Conservation (phyloP, 2,329 filamentous ascomycete species). For the Beauveria medogensis region DNA sequence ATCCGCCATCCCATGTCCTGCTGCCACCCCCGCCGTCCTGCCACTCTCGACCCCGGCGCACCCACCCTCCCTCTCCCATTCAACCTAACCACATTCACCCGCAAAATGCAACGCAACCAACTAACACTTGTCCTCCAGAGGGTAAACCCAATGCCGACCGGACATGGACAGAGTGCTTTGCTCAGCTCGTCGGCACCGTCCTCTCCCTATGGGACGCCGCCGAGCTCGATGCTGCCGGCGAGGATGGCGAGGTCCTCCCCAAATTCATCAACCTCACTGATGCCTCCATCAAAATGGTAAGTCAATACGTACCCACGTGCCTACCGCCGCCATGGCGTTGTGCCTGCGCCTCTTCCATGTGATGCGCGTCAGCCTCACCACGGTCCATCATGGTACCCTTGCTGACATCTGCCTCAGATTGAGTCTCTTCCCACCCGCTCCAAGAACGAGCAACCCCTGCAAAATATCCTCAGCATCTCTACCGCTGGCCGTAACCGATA, state of each 20-base stretch:
- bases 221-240: slow-evolving; percentile 78
- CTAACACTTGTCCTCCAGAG: slow-evolving; percentile 44
- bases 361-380: background rate
- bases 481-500: slow-evolving; percentile 95
- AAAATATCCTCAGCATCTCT: slow-evolving; percentile 92
- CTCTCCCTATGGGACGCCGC: slow-evolving; percentile 93
- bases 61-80: slow-evolving; percentile 6
- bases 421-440: slow-evolving; percentile 83
- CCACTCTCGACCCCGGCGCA: background rate
- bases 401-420: slow-evolving; percentile 44
- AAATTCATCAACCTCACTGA: slow-evolving; percentile 96
- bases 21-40: background rate
- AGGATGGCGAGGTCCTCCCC: slow-evolving; percentile 75
- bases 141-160: slow-evolving; percentile 79
- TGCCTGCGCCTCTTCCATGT: background rate
- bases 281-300: slow-evolving; percentile 95
- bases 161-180: slow-evolving; percentile 94
- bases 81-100: background rate
- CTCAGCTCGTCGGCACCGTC: slow-evolving; percentile 90
- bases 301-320: slow-evolving; percentile 14
- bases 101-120: background rate
- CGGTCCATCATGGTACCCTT: background rate
- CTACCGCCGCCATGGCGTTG: background rate
- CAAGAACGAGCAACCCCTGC: slow-evolving; percentile 66
- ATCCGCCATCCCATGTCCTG: background rate